Evolutionary conservation across 2,329 filamentous ascomycete species (phyloP), one percentile per base, ranked within the genome.

Genomic region (Fusarium albidum): DNA sequence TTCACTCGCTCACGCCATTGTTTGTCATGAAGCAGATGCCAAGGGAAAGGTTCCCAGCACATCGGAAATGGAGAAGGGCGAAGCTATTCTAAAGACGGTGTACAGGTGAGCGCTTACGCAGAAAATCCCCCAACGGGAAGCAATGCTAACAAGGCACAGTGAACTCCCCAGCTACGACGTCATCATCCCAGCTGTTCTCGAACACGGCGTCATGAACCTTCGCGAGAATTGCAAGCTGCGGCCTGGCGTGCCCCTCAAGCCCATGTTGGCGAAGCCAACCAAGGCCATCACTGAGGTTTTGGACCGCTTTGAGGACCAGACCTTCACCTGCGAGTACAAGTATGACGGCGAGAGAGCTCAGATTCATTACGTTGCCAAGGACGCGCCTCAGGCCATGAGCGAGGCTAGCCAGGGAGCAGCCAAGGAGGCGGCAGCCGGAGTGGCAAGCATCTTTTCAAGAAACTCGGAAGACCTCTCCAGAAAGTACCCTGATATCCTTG

Each of bases 291-390:
- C 93, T 1, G 95, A 99, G 75, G 95, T 99, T 1, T 82, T 99
- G 10, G 94, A 99, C 73, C 90, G 95, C 6, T 99, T 99, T 63
- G 95, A 98, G 71, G 87, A 90, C 59, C 95, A 96, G 70, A 90
- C 89, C 21, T 99, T 99, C 68, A 98, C 95, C 1, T 99, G 95
- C 76, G 95, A 99, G 72, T 99, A 96, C 81, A 99, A 99, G 74
- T 99, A 99, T 69, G 95, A 99, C 67, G 95, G 95, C 41, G 95
- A 99, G 74, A 84, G 95, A 70, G 95, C 95, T n/a, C 95, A 99
- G 71, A 98, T 99, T 43, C 95, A 99, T 71, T 99, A 96, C 64
- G 92, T 98, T 27, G 88, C 93, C 5, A 91, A 92, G 57, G 90
- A 94, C 57, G 84, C 90, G 9, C 79, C 85, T 3, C 78, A 89